These are phyloP conservation scores for Apiotrichum gamsii DNA, from an alignment of 1,284 basidiomycete species.

Conservation along the genomic window DNA sequence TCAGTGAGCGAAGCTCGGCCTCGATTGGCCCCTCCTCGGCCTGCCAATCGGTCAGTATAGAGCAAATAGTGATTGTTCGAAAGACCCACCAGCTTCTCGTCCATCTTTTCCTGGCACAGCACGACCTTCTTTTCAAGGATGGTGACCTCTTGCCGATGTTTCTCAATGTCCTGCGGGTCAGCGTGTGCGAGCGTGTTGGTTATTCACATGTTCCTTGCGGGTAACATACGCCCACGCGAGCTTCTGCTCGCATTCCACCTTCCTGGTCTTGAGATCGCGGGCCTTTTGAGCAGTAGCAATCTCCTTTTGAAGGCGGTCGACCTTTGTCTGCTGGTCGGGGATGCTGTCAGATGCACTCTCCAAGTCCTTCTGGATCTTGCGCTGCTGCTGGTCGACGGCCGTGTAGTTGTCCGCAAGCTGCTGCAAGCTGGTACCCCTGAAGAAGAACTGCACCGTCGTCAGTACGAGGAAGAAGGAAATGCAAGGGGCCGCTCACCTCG, in stretches of 20 bases:
- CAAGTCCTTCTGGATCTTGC: constrained; percentile 20
- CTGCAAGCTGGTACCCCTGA: constrained; percentile 84
- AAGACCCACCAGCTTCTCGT: constrained; percentile 56
- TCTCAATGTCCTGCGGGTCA: constrained; percentile 57
- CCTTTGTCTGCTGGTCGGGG: constrained; percentile 19
- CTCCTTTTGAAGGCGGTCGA: constrained; percentile 30
- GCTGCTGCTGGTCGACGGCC: constrained; percentile 53
- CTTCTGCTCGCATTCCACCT: constrained; percentile 46
- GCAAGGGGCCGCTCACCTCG: constrained; percentile 53
- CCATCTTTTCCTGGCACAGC: constrained; percentile 82
- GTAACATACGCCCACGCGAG: constrained; percentile 84
- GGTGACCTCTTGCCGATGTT: constrained; percentile 51
- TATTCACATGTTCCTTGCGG: constrained; percentile 58
- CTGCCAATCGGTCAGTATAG: no score
- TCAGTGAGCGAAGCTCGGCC: no score
- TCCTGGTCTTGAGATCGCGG: no score
- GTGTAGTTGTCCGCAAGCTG: constrained; percentile 84
- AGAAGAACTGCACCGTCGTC: constrained; percentile 87
- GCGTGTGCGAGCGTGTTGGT: no score
- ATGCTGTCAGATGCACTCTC: constrained; percentile 17
- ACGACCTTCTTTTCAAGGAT: constrained; percentile 31
- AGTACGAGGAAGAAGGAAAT: not conserved
- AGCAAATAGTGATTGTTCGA: no score
- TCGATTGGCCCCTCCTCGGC: not conserved
- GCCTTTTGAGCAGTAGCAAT: no score